Evolutionary conservation across 495 filamentous ascomycete species (phyloP).

Genomic region (Aspergillus sclerotioniger): DNA sequence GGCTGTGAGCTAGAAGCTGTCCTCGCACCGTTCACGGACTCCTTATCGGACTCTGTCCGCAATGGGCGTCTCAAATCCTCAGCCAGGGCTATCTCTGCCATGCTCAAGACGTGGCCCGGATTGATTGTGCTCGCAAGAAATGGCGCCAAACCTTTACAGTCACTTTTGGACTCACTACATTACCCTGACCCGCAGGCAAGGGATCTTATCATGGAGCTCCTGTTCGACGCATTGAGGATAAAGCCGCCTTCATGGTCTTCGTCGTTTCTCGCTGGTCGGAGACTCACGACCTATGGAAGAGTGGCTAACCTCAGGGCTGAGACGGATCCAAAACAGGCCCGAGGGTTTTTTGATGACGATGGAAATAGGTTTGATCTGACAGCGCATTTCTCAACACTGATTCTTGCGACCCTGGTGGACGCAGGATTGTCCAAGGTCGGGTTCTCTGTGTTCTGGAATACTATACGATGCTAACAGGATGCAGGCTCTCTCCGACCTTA

Average conservation of each 20-base stretch:
- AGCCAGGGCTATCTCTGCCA: conserved; percentile 79
- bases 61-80: conserved; percentile 80
- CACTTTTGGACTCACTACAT: conserved; percentile 75
- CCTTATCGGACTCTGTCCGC: conserved; percentile 59
- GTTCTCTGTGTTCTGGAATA: conserved; percentile 9
- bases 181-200: conserved; percentile 64
- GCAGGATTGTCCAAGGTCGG: conserved; percentile 70
- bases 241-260: conserved; percentile 96
- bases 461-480: conserved; percentile 17
- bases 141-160: conserved; percentile 76
- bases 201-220: conserved; percentile 73
- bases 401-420: conserved; percentile 81
- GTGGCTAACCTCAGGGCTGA: conserved; percentile 82
- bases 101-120: conserved; percentile 89
- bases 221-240: conserved; percentile 89
- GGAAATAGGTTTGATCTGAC: conserved; percentile 75
- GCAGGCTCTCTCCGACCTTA: conserved; percentile 59
- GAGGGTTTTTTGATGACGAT: conserved; percentile 56
- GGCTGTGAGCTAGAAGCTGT: conserved; percentile 79
- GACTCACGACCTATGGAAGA: conserved; percentile 90
- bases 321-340: conserved; percentile 42
- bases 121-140: conserved; percentile 83
- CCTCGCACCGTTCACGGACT: conserved; percentile 87
- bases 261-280: conserved; percentile 86
- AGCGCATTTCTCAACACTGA: conserved; percentile 88